Percentiles rank a stretch among this genome's conserved stretches.
These are phyloP conservation scores for Elaeis guineensis DNA, from an alignment of 176 grass and related monocot species.

Conservation along the genomic window DNA sequence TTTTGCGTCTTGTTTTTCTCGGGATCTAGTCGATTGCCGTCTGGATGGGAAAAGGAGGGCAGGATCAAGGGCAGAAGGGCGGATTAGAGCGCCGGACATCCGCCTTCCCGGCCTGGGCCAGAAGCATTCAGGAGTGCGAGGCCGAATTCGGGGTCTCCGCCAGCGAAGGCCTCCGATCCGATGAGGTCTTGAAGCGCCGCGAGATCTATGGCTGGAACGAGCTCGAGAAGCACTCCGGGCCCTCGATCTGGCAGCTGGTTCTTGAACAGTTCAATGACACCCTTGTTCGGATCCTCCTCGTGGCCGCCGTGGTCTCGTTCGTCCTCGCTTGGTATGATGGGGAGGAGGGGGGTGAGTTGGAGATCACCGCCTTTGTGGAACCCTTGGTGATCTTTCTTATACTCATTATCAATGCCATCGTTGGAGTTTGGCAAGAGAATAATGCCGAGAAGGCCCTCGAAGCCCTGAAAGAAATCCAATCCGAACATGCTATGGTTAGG, in stretches of 20 bases:
- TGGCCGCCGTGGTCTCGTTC: constrained; percentile 82
- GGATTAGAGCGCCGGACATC: neutral
- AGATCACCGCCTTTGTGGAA: constrained; percentile 76
- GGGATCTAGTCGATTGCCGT: neutral
- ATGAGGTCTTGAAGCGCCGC: constrained; percentile 38
- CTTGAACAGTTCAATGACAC: constrained; percentile 80
- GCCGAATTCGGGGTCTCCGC: constrained; percentile 4
- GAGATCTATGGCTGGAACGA: constrained; percentile 41
- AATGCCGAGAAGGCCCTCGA: constrained; percentile 86
- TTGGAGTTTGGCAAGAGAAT: constrained; percentile 88
- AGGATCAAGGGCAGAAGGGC: constrained; percentile 18
- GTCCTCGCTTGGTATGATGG: constrained; percentile 62
- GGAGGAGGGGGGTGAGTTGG: constrained; percentile 23
- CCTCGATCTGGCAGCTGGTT: constrained; percentile 51
- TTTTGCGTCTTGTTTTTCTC: neutral
- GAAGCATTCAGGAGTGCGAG: constrained; percentile 52
- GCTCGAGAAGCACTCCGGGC: constrained; percentile 72
- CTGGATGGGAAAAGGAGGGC: constrained; percentile 56
- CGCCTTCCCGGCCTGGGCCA: constrained; percentile 76
- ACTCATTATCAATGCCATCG: constrained; percentile 78
- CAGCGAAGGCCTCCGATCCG: constrained; percentile 23
- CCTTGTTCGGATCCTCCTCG: constrained; percentile 75
- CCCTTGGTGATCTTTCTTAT: constrained; percentile 97
- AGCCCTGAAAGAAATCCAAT: constrained; percentile 83
- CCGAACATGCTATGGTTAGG: constrained; percentile 56